These are phyloP conservation scores for Cladobotryum mycophilum DNA, from an alignment of 2,329 filamentous ascomycete genomes.

Conservation along the genomic window DNA sequence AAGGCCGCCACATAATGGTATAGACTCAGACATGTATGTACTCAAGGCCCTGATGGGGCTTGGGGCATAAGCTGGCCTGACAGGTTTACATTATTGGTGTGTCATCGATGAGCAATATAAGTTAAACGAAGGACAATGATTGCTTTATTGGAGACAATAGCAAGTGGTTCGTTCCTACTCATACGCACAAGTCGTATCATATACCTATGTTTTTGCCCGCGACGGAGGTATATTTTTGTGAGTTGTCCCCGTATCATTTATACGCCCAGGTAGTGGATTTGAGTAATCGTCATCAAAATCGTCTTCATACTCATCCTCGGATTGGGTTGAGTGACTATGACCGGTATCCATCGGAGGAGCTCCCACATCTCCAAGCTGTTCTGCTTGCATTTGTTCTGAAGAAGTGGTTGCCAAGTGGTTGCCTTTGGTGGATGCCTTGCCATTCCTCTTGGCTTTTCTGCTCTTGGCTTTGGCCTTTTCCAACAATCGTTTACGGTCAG, in stretches of 20 bases:
- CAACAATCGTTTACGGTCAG: constrained; percentile 75
- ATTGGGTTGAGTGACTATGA: constrained; percentile 32
- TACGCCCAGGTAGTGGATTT: constrained; percentile 14
- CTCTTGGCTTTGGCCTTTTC: constrained; percentile 95
- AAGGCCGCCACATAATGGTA: too few relatives aligned
- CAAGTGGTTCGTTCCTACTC: background rate
- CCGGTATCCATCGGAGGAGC: constrained; percentile 18
- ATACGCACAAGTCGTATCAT: background rate
- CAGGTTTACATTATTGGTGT: background rate
- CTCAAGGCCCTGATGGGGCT: background rate
- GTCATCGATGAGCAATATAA: too few relatives aligned
- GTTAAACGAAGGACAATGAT: too few relatives aligned
- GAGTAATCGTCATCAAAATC: constrained; percentile 24
- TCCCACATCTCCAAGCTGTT: constrained; percentile 18
- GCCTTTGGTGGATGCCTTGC: constrained; percentile 43
- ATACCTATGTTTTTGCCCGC: constrained; percentile 8
- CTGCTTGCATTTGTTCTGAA: constrained; percentile 17
- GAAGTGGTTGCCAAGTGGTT: constrained; percentile 19
- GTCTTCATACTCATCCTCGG: constrained; percentile 35
- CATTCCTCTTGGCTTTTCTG: constrained; percentile 78
- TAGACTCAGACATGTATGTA: too few relatives aligned
- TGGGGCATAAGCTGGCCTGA: background rate
- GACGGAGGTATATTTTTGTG: constrained; percentile 3
- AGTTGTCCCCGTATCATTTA: background rate
- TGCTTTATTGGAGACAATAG: too few relatives aligned